phyloP scores from a whole-genome alignment of 2,329 filamentous ascomycete species.

The Claviceps maximensis region DNA sequence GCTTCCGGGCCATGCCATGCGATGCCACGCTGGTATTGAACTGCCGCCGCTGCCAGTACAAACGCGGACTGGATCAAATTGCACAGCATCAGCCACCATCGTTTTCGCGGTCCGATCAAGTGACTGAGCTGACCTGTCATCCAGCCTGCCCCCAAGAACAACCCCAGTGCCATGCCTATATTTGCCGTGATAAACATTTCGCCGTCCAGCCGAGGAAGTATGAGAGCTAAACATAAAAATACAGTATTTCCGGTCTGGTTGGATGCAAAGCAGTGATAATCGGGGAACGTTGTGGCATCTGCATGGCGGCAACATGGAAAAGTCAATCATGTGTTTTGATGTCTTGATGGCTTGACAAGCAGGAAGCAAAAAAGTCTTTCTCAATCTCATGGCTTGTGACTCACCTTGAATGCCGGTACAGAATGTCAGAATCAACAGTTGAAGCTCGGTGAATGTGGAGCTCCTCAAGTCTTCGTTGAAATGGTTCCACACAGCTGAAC shows the following conservation, averaged over 20 bases:
- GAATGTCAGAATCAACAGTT: slow-evolving; percentile 34
- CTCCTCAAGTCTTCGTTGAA: slow-evolving; percentile 21
- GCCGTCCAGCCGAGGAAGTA: slow-evolving; percentile 32
- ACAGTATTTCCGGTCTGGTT: slow-evolving; percentile 56
- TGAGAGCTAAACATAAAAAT: slow-evolving; percentile 39
- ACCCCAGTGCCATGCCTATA: slow-evolving; percentile 39
- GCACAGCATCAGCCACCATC: slow-evolving; percentile 40
- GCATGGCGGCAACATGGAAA: background rate
- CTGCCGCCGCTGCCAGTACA: slow-evolving; percentile 37
- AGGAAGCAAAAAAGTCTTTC: background rate
- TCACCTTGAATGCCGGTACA: slow-evolving; percentile 37
- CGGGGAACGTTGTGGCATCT: slow-evolving; percentile 47
- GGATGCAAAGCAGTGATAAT: slow-evolving; percentile 49
- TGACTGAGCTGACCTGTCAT: slow-evolving; percentile 44
- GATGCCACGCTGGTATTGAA: slow-evolving; percentile 31
- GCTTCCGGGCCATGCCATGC: slow-evolving; percentile 23
- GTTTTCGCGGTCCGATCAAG: slow-evolving; percentile 32
- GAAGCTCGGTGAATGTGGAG: slow-evolving; percentile 29
- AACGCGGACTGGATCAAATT: slow-evolving; percentile 41
- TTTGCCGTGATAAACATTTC: slow-evolving; percentile 39
- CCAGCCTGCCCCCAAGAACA: slow-evolving; percentile 42
- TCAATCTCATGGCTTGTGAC: background rate
- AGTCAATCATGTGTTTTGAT: background rate
- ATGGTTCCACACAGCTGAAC: slow-evolving; percentile 6
- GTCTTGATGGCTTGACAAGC: background rate